Evolutionary conservation across 2,329 filamentous ascomycete genomes (phyloP).

Genomic region (Apiospora koreana): DNA sequence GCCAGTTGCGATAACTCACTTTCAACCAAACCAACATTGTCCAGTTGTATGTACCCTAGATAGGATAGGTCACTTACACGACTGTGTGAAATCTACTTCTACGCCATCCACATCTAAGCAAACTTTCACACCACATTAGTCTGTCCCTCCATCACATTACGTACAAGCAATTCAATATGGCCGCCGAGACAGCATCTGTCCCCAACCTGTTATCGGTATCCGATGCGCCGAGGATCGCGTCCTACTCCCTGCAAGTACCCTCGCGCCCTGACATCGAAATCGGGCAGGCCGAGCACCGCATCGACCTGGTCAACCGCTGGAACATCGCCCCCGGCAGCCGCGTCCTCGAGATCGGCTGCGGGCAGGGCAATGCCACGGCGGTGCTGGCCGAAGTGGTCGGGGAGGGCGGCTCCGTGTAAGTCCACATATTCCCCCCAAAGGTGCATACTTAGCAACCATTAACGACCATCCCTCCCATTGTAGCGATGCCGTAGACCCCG

Average conservation of each 20-base stretch:
- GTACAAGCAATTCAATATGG: neutral
- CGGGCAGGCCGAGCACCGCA: constrained; percentile 36
- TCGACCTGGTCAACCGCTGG: constrained; percentile 38
- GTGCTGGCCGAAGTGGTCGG: constrained; percentile 52
- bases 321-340: constrained; percentile 38
- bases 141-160: too few species aligned
- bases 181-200: neutral
- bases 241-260: constrained; percentile 15
- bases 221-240: constrained; percentile 12
- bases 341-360: constrained; percentile 60
- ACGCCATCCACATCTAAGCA: too few species aligned
- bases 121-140: neutral
- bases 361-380: constrained; percentile 58
- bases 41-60: too few species aligned
- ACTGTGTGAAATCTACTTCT: too few species aligned
- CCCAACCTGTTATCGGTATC: neutral
- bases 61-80: too few species aligned
- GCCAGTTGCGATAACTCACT: too few species aligned
- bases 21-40: too few species aligned
- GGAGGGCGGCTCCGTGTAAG: constrained; percentile 39
- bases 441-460: neutral
- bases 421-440: too few species aligned
- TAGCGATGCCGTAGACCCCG: constrained; percentile 53
- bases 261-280: constrained; percentile 19
- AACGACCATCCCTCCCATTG: neutral